Base-by-base conservation (phyloP, 2,329 filamentous ascomycete genomes). In the Trichoderma polysporum region DNA sequence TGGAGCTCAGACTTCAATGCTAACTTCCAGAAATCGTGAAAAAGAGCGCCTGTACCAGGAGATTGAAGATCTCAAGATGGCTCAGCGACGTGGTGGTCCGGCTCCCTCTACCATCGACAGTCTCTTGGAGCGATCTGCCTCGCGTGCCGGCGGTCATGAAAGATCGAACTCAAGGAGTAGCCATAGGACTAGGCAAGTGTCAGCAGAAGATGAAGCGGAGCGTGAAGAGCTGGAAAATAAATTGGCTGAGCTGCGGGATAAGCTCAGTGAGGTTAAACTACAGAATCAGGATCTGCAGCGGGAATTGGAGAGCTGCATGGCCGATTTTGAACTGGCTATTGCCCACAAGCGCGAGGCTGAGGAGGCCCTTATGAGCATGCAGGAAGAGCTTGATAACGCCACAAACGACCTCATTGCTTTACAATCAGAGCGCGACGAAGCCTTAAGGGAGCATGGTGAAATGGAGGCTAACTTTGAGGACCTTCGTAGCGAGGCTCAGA, bases 11-110 rank as follows among this genome's bases (percentile, higher is more conserved):
- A 97, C 94, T 0, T 97, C 94, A 0, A 98, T 99, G 93, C 85
- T 99, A 37, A 97, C 94, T 1, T 98, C 95, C 39, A 87, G 95
- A 27, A 97, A 97, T 74, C 91, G 93, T 29, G 95, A 99, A 76
- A 96, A 97, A 75, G 94, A 98, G 76, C 88, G 93, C 5, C 84
- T 99, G 9, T 97, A 98, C 77, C 93, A 97, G 75, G 94, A 99
- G 76, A 98, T 98, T 69, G 95, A 99, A 79, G 94, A 97, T 69
- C 84, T 99, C 69, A 99, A 98, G 79, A 88, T 98, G 73, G 88
- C 91, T 1, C 90, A 93, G 71, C 89, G 93, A 64, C 89, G 92
- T 69, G 88, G 87, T 33, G 91, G 85, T 71, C 74, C 82, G 4
- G 84, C 85, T 1, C 84, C 85, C 0, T 88, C 87, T 0, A 87